Evolutionary conservation across 2,329 filamentous ascomycete genomes (phyloP), one percentile per base, ranked within the genome.

Genomic region (Fusarium redolens): DNA sequence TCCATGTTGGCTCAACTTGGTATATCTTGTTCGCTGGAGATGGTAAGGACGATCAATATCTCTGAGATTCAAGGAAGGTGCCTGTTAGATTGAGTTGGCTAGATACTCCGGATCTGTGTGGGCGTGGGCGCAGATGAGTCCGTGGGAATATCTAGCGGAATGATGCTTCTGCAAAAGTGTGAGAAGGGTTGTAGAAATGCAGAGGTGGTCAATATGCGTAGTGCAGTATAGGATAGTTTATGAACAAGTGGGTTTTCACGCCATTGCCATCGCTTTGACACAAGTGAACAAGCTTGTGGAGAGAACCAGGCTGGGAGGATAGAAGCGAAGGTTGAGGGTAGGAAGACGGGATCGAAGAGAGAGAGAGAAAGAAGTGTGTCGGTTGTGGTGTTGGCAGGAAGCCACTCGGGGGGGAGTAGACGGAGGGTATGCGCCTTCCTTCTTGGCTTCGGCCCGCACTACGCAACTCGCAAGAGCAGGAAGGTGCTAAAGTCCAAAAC

Each of bases 1-100:
- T 80, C 80, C 82, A 82, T 83, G 43, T 79, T 65, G 66, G 62
- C 60, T 68, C 62, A 69, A 64, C 59, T 65, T 65, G 61, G 54
- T 62, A 66, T 72, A 71, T 70, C 62, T 61, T 74, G 63, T 60
- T 73, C 60, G 56, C 61, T 58, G 66, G 61, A 63, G 69, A 68
- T 65, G 55, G 60, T 60, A 69, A 67, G 59, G 69, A 50, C 66
- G 55, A 54, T 66, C 54, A 47, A 69, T 41, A 69, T 67, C 58
- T 43, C 54, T 40, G 54, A 68, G 50, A 75, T 72, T 76, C 77
- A 56, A 65, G 78, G 79, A 79, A 81, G 69, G 79, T 74, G 69
- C 75, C 62, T 57, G 69, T 81, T 78, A 81, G 77, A 78, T 73
- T 47, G 35, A 47, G 67, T 68, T 38, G 64, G 47, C 55, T 62